Percentiles rank a stretch among this genome's conserved stretches.
Evolutionary conservation across 2,329 filamentous ascomycete species (phyloP).

Genomic region (Sporothrix brasiliensis): DNA sequence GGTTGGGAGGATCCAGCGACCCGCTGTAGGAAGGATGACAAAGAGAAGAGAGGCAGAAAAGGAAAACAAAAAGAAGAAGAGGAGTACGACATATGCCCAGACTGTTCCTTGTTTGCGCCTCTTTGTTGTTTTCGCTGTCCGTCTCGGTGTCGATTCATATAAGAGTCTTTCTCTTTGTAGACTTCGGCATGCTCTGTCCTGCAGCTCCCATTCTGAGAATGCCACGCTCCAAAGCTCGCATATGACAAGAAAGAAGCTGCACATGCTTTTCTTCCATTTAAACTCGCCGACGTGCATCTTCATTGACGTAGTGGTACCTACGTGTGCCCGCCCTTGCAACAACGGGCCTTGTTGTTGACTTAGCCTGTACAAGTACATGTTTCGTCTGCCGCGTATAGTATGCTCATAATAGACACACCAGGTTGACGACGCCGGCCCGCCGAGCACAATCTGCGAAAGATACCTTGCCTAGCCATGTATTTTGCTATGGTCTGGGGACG

Average conservation of each 20-base stretch:
- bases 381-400: neutral
- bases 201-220: too few relatives aligned
- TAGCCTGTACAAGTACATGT: neutral
- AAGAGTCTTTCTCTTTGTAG: too few relatives aligned
- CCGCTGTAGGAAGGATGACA: constrained; percentile 2
- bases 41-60: neutral
- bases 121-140: neutral
- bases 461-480: constrained; percentile 1
- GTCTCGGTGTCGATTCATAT: too few relatives aligned
- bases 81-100: neutral
- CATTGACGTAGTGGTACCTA: neutral
- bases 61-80: neutral
- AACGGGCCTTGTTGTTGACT: neutral
- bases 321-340: neutral
- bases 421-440: constrained; percentile 20
- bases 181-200: too few relatives aligned
- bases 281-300: too few relatives aligned
- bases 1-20: constrained; percentile 6
- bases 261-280: too few relatives aligned
- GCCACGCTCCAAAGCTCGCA: too few relatives aligned
- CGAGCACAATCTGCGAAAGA: constrained; percentile 24
- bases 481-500: neutral
- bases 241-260: too few relatives aligned
- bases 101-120: neutral
- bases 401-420: constrained; percentile 6